Conservation (phyloP, 73 alveolate genomes). For the Urostyla sp. region DNA sequence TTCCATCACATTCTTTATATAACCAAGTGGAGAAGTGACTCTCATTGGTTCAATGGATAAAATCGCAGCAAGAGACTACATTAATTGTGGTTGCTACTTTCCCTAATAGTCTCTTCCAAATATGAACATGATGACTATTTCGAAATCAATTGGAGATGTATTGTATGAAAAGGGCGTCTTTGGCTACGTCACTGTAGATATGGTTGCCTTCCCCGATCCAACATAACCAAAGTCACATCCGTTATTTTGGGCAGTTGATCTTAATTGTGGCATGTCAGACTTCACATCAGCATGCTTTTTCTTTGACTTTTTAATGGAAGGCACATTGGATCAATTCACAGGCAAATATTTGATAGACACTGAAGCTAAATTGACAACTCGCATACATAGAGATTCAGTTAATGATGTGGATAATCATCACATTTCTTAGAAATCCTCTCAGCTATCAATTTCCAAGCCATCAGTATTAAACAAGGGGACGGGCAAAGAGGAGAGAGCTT, state of each 20-base stretch:
- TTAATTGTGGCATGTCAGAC: slow-evolving; percentile 79
- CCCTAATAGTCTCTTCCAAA: slow-evolving; percentile 89
- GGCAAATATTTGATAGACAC: slow-evolving; percentile 75
- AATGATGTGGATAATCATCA: too few relatives aligned
- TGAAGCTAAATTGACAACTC: too few relatives aligned
- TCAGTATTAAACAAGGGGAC: background rate
- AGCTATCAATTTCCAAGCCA: background rate
- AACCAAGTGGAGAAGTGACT: slow-evolving; percentile 93
- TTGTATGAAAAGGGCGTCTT: slow-evolving; percentile 76
- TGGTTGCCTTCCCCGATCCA: slow-evolving; percentile 89
- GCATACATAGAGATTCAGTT: too few relatives aligned
- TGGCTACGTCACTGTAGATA: slow-evolving; percentile 82
- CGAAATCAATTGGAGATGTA: slow-evolving; percentile 80
- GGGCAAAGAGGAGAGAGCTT: slow-evolving; percentile 45
- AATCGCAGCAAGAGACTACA: slow-evolving; percentile 87
- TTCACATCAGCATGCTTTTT: slow-evolving; percentile 77
- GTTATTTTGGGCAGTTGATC: slow-evolving; percentile 86
- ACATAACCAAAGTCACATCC: slow-evolving; percentile 82
- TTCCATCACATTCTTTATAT: slow-evolving; percentile 90
- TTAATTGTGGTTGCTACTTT: slow-evolving; percentile 91
- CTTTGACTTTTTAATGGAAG: slow-evolving; percentile 91
- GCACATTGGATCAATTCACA: slow-evolving; percentile 78
- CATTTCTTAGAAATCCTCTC: slow-evolving; percentile 8
- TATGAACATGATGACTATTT: slow-evolving; percentile 79
- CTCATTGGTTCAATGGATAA: slow-evolving; percentile 95